These are phyloP conservation scores for Penicillium olsonii DNA, from an alignment of 2,329 filamentous ascomycete genomes.

Conservation along the genomic window DNA sequence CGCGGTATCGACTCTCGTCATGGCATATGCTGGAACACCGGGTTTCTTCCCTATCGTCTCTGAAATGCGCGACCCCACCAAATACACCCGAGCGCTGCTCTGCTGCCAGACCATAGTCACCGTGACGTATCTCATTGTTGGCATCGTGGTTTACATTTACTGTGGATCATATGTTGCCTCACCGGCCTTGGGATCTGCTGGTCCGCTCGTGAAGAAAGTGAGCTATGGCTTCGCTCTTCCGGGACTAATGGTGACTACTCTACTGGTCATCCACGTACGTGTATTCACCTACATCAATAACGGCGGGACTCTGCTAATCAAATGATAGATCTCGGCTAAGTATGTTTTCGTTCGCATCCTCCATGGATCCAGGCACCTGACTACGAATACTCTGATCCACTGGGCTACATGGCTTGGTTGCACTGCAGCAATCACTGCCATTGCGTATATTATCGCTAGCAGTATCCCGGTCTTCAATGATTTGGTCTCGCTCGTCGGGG, in stretches of 20 bases:
- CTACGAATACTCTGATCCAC: conserved; percentile 50
- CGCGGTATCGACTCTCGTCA: conserved; percentile 59
- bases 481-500: conserved; percentile 49
- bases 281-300: neutral
- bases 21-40: conserved; percentile 57
- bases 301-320: neutral
- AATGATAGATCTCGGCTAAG: conserved; percentile 50
- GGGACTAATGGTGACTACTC: conserved; percentile 53
- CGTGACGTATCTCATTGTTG: conserved; percentile 57
- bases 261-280: conserved; percentile 40
- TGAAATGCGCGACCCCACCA: conserved; percentile 60
- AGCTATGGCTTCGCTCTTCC: conserved; percentile 59
- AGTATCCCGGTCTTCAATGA: conserved; percentile 57
- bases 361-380: conserved; percentile 51
- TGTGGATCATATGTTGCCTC: conserved; percentile 63
- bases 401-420: conserved; percentile 53
- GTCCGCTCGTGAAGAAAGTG: conserved; percentile 60
- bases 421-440: conserved; percentile 41
- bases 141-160: conserved; percentile 61
- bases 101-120: conserved; percentile 59
- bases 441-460: conserved; percentile 52
- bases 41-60: conserved; percentile 64
- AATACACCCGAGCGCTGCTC: conserved; percentile 61
- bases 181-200: conserved; percentile 58
- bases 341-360: conserved; percentile 57